Base-by-base conservation (phyloP, 805 yeast genomes). In the Ogataea minuta region DNA sequence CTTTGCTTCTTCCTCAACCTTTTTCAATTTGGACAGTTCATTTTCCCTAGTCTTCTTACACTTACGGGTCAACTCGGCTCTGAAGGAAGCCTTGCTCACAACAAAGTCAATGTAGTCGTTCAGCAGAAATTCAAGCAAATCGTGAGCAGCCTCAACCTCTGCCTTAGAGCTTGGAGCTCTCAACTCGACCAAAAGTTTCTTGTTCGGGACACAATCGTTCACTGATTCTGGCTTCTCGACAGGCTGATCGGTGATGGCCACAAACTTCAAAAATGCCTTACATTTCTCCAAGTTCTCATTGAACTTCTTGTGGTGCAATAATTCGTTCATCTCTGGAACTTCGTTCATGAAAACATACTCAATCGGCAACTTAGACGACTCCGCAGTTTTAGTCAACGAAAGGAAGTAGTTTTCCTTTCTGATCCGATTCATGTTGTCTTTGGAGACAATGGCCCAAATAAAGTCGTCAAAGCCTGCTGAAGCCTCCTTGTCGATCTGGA, bases 321-420 rank as follows among this genome's bases (percentile, higher is more conserved):
- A 67, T 4, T 79, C 87, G 49, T 82, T 88, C 67, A 86, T 71
- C 60, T 91, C 98, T 45, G 80, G 72, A 41, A 78, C 78, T 70
- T 93, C 99, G 52, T 84, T 71, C 98, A 93, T 90, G 66, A 77
- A 87, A 19, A 87, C 95, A 57, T 74, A 85, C 48, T 84, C 78
- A 31, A 66, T 53, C 24, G 96, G 95, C 52, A 91, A 69, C 49
- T 75, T 72, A 19, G 72, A 60, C 17, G 84, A 78, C 59, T 88
- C 95, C 28, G 82, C 53, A 28, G 96, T 86, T 52, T 78, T 85
- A 49, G 98, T 86, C 56, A 90, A 72, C 2, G 95, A 84, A 56
- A 91, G 70, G 64, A 69, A 91, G 67, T 88, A 93, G 66, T 84
- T 81, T 41, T 76, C 77, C 34, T 72, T 79, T 65, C 98, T 84